A percentile compares a stretch with the other conserved stretches of the same genome.
These are phyloP conservation scores for Tetradesmus obliquus DNA, from an alignment of 139 green algal species.

Conservation along the genomic window DNA sequence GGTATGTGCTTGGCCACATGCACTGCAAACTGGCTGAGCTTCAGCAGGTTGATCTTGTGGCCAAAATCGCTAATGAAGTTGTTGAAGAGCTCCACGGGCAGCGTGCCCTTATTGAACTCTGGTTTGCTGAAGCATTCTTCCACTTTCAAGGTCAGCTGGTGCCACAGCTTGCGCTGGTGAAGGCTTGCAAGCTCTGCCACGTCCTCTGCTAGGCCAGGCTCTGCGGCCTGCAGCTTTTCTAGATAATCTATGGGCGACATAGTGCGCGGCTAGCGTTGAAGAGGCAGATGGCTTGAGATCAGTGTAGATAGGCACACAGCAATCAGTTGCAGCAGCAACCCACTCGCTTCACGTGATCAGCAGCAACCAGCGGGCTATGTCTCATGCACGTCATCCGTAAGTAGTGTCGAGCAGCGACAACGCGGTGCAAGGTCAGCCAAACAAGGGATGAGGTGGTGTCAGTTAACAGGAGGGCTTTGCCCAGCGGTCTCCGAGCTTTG, in stretches of 20 bases:
- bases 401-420: too few relatives aligned
- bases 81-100: conserved; percentile 86
- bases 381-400: background rate
- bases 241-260: conserved; percentile 66
- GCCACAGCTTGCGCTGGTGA: conserved; percentile 97
- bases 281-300: background rate
- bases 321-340: background rate
- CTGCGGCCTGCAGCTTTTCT: conserved; percentile 60
- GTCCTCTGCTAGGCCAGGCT: conserved; percentile 65
- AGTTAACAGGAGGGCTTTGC: background rate
- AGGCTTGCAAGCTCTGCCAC: conserved; percentile 75
- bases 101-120: conserved; percentile 64
- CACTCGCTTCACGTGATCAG: background rate
- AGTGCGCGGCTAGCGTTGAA: background rate
- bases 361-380: background rate
- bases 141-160: conserved; percentile 94
- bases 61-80: conserved; percentile 94
- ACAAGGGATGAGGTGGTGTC: background rate
- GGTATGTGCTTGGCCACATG: conserved; percentile 41
- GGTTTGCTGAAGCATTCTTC: conserved; percentile 72
- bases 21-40: conserved; percentile 90
- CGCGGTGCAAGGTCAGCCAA: background rate
- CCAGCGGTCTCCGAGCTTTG: too few relatives aligned
- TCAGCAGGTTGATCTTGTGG: conserved; percentile 93
- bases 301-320: background rate